Conservation (phyloP, 257 asterid species). For the Solanum pimpinellifolium region DNA sequence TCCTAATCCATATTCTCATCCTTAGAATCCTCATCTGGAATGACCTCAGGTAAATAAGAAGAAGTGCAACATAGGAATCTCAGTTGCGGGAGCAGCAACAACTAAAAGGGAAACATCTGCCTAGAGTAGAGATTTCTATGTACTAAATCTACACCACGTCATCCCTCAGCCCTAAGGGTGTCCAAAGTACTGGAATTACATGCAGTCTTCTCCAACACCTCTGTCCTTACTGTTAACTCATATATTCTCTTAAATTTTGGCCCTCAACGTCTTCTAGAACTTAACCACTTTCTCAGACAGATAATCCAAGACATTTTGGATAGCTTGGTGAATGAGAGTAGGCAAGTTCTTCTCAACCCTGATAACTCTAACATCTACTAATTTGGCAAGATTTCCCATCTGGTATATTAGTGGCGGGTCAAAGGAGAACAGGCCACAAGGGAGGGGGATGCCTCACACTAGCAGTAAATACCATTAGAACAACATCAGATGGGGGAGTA, state of each 20-base stretch:
- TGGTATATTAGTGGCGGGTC: background rate
- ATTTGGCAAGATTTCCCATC: background rate
- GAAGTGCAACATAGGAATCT: too few species aligned
- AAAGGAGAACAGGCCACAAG: background rate
- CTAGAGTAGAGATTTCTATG: too few species aligned
- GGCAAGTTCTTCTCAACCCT: background rate
- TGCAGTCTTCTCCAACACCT: background rate
- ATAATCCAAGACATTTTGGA: too few species aligned
- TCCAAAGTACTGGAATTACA: background rate
- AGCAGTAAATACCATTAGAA: background rate
- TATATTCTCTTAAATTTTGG: too few species aligned
- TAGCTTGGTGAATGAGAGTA: background rate
- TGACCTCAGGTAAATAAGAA: too few species aligned
- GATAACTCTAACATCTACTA: background rate
- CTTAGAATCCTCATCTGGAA: too few species aligned
- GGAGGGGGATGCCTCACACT: background rate
- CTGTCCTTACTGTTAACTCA: background rate
- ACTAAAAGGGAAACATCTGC: too few species aligned
- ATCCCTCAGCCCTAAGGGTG: background rate
- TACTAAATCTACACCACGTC: too few species aligned
- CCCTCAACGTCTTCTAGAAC: background rate
- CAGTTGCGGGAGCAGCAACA: too few species aligned
- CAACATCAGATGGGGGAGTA: background rate
- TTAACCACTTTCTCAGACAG: background rate
- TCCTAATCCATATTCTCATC: too few species aligned